Evolutionary conservation across 2,329 filamentous ascomycete genomes (phyloP).

Genomic region (Curvularia sp.): DNA sequence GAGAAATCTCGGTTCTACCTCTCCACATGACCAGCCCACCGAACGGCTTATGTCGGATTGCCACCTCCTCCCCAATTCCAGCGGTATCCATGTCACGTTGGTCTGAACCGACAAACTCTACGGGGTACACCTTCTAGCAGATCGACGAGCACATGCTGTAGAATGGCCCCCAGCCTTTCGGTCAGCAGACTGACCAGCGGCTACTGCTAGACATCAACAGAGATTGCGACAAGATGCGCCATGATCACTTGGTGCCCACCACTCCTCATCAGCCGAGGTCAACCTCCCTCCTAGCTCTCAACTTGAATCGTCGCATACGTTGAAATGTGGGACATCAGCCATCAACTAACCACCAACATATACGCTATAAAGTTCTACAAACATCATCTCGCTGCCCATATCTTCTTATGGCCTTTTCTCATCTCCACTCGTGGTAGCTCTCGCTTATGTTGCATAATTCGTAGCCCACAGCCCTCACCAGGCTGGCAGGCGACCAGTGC

Average conservation of each 20-base stretch:
- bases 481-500: neutral
- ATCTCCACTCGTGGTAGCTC: neutral
- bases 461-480: neutral
- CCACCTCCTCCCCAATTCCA: neutral
- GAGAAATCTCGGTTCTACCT: neutral
- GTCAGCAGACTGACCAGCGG: neutral
- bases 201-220: neutral
- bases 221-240: neutral
- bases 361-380: neutral
- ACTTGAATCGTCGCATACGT: neutral
- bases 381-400: neutral
- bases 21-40: neutral
- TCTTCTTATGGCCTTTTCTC: neutral
- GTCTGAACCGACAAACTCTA: neutral
- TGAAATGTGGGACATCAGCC: neutral
- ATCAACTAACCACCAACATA: neutral
- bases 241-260: neutral
- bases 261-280: neutral
- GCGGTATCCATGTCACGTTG: neutral
- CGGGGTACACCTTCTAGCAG: neutral
- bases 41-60: neutral
- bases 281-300: neutral
- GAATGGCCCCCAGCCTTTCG: neutral
- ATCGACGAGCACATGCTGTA: conserved; percentile 3
- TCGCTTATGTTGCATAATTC: neutral